phyloP scores from a whole-genome alignment of 257 asterid species.

The Datura wrightii region DNA sequence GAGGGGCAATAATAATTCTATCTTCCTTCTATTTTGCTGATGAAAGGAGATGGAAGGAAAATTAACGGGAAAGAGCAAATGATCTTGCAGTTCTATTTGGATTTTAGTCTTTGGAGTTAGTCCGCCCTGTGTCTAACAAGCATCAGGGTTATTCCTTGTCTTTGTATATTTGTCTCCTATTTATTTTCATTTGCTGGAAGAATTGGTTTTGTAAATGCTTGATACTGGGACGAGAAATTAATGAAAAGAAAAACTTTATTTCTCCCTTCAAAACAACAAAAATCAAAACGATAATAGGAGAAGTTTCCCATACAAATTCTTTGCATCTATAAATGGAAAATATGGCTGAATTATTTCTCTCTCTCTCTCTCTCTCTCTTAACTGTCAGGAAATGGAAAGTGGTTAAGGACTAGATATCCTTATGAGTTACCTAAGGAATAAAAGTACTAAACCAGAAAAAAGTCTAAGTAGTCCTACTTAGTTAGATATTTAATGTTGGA shows the following conservation, averaged over 20 bases:
- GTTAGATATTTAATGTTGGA: slow-evolving; percentile 6
- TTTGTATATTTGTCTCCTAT: neutral
- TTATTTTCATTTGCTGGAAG: neutral
- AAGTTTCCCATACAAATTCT: neutral
- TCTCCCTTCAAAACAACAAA: slow-evolving; percentile 13
- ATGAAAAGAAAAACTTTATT: slow-evolving; percentile 13
- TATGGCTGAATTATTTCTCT: neutral
- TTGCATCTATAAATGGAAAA: neutral
- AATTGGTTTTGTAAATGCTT: slow-evolving; percentile 21
- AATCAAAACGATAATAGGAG: neutral
- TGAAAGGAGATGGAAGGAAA: neutral
- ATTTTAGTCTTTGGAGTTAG: neutral
- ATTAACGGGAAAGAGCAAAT: neutral
- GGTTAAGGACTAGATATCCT: neutral
- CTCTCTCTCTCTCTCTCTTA: neutral
- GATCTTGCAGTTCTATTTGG: neutral
- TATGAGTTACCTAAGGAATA: neutral
- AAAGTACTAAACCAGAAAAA: neutral
- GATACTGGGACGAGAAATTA: neutral
- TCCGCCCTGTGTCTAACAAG: neutral
- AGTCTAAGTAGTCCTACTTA: neutral
- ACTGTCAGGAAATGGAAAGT: neutral
- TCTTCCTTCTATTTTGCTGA: neutral
- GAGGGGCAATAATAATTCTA: neutral
- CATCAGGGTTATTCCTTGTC: neutral